These are phyloP conservation scores for Hygrocybe punicea DNA, from an alignment of 768 basidiomycete species.

Conservation along the genomic window DNA sequence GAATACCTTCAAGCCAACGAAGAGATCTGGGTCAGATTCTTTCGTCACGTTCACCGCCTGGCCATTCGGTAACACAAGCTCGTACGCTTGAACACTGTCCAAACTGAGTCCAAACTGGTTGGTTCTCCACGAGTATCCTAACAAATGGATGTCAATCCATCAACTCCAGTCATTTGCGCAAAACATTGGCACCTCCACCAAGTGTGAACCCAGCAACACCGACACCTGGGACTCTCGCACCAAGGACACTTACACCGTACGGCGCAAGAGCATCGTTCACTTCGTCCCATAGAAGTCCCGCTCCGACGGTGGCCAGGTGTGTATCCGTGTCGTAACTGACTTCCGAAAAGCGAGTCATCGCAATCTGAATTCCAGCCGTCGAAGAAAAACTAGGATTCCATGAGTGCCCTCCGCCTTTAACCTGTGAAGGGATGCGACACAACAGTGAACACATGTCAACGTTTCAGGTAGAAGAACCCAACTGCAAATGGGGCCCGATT, in stretches of 20 bases:
- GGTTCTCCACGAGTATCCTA: conserved; percentile 62
- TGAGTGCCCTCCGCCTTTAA: conserved; percentile 63
- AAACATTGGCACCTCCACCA: conserved; percentile 44
- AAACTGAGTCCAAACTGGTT: conserved; percentile 58
- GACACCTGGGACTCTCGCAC: conserved; percentile 58
- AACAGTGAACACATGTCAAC: background rate
- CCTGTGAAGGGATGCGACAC: conserved; percentile 33
- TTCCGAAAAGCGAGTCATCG: conserved; percentile 48
- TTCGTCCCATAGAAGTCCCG: conserved; percentile 63
- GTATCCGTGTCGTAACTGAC: conserved; percentile 40
- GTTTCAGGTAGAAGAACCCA: conserved; percentile 5
- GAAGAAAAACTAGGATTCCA: conserved; percentile 58
- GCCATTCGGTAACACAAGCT: conserved; percentile 57
- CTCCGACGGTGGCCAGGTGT: conserved; percentile 42
- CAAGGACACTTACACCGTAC: conserved; percentile 51
- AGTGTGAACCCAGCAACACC: conserved; percentile 59
- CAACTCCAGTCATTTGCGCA: background rate
- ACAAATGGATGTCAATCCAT: too few relatives aligned
- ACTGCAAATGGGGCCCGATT: conserved; percentile 55
- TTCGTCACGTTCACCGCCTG: conserved; percentile 37
- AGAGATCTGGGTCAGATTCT: conserved; percentile 35
- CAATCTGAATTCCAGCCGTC: conserved; percentile 56
- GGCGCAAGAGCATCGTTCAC: conserved; percentile 53
- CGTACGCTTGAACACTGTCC: conserved; percentile 54
- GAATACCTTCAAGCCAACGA: conserved; percentile 41